These are phyloP conservation scores for Nakazawaea populi DNA, from an alignment of 805 yeast species.

Conservation along the genomic window DNA sequence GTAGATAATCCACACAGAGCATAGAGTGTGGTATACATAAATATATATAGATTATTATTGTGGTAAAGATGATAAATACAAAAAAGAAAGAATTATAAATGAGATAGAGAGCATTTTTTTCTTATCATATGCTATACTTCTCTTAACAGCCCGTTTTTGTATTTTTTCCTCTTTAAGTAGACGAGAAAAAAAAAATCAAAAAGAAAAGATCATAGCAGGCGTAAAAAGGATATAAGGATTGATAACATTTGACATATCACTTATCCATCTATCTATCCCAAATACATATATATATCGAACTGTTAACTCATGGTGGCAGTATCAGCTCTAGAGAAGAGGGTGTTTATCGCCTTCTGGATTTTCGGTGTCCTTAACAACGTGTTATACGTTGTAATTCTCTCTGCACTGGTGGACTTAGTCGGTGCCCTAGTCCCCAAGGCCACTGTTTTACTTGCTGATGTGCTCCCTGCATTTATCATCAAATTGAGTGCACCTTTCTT, in stretches of 20 bases:
- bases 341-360: slow-evolving; percentile 59
- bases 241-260: too few species aligned
- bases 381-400: slow-evolving; percentile 81
- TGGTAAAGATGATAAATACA: too few species aligned
- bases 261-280: too few species aligned
- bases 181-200: too few species aligned
- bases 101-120: too few species aligned
- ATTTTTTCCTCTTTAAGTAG: too few species aligned
- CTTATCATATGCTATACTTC: too few species aligned
- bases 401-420: slow-evolving; percentile 90
- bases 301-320: not conserved
- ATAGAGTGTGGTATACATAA: not conserved
- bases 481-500: slow-evolving; percentile 77
- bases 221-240: too few species aligned
- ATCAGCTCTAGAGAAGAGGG: slow-evolving; percentile 5
- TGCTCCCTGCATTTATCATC: slow-evolving; percentile 70
- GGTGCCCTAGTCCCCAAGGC: slow-evolving; percentile 84
- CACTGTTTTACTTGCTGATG: slow-evolving; percentile 77
- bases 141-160: too few species aligned
- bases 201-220: too few species aligned
- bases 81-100: too few species aligned
- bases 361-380: slow-evolving; percentile 88
- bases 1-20: not conserved
- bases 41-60: not conserved
- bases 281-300: not conserved